Evolutionary conservation across 2,329 filamentous ascomycete species (phyloP).

Genomic region (Fusarium sambucinum): DNA sequence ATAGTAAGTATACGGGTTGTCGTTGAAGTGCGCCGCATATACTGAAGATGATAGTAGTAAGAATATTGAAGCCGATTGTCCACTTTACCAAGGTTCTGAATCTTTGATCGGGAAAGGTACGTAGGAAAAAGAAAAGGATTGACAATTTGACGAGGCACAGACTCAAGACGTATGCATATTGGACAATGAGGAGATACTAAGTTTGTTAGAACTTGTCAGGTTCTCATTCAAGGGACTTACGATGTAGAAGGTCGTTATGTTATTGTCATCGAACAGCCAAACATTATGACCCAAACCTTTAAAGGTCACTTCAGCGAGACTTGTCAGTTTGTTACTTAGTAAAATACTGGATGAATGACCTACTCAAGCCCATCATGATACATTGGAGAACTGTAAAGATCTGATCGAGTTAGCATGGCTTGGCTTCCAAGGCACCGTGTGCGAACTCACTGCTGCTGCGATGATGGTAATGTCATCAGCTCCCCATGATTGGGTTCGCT

Average conservation of each 20-base stretch:
- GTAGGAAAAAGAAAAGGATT: neutral
- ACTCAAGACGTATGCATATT: neutral
- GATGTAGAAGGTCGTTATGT: neutral
- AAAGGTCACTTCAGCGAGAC: neutral
- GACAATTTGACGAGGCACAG: conserved; percentile 1
- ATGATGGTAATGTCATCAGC: conserved; percentile 2
- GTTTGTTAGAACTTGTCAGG: accelerated
- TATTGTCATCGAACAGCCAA: neutral
- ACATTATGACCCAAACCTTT: neutral
- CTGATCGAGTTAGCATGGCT: too few species aligned
- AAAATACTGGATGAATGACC: neutral
- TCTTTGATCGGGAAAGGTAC: neutral
- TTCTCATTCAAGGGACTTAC: accelerated
- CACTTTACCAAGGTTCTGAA: neutral
- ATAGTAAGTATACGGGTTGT: neutral
- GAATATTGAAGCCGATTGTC: neutral
- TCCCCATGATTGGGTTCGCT: neutral
- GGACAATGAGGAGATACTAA: neutral
- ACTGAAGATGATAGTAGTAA: neutral
- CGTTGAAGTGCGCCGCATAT: neutral
- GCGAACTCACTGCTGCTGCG: neutral
- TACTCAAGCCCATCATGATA: neutral
- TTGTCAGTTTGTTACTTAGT: neutral
- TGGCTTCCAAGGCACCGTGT: too few species aligned
- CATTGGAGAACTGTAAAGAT: neutral